Evolutionary conservation across 108 stramenopile species (phyloP), one percentile per base, ranked within the genome.

Genomic region (Nannochloropsis granulata): DNA sequence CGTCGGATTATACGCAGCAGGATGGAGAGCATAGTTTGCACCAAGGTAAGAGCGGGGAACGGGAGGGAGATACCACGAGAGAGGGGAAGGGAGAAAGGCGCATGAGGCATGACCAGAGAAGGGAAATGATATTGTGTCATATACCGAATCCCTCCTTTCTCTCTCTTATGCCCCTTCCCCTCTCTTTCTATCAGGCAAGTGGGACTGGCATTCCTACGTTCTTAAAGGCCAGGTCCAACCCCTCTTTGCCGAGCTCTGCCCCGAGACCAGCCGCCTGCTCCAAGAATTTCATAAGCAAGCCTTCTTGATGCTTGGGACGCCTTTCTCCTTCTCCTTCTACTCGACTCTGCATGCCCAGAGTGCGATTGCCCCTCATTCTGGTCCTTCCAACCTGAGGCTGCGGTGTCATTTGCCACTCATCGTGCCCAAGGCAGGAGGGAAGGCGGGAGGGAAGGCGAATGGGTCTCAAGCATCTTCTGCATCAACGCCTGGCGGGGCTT

Each of bases 361-460:
- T 13, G 78, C 26, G 14, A 98, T 99, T 83, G 85, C 88, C 46
- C 84, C 95, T 14, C 98, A 99, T 86, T 88, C 92, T 0, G 94
- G 92, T 12, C 97, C 98, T 23, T 97, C 94, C 93, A 99, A 99
- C 85, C 91, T 98, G 71, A 90, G 98, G 0, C 87, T 98, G 78
- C 92, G 97, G 1, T 91, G 96, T 44, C 98, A 99, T 92, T 87
- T 98, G 26, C 96, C 96, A 5, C 89, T 99, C n/a, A 83, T 93
- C 23, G 96, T 99, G 12, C 97, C 98, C 24, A 83, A 83, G 43
- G 25, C 7, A 23, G 12, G 12, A 43, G 23, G 16, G 43, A 43
- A 34, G 43, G 12, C 19, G 43, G 81, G 42, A 23, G 56, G 56
- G 56, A 71, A n/a, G 56, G 56, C 16, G 56, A 0, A n/a, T n/a